Evolutionary conservation across 345 rosid species (phyloP).

Genomic region (Aquilaria sinensis): DNA sequence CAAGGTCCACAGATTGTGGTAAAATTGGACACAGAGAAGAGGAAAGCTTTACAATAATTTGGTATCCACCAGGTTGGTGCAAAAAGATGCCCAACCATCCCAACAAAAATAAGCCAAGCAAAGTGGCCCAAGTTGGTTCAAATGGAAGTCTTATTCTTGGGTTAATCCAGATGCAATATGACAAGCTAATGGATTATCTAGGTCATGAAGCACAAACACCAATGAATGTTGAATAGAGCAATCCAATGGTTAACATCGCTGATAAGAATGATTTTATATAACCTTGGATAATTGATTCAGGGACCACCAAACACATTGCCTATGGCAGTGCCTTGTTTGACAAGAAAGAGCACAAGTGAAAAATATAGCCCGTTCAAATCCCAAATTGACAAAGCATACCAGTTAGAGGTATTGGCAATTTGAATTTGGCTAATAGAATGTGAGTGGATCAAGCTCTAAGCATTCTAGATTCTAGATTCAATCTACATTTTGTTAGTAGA

Average conservation of each 20-base stretch:
- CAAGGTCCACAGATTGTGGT: too few relatives aligned
- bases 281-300: not conserved
- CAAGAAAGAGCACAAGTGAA: not conserved
- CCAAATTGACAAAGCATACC: not conserved
- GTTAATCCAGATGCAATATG: too few relatives aligned
- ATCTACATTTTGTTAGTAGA: not conserved
- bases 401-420: not conserved
- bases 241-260: not conserved
- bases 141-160: too few relatives aligned
- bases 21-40: too few relatives aligned
- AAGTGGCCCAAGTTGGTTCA: too few relatives aligned
- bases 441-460: not conserved
- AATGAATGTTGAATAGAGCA: not conserved
- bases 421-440: not conserved
- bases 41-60: too few relatives aligned
- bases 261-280: not conserved
- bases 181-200: too few relatives aligned
- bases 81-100: too few relatives aligned
- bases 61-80: too few relatives aligned
- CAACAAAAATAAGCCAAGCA: too few relatives aligned
- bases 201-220: not conserved
- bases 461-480: not conserved
- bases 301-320: not conserved
- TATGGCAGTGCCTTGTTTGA: too few relatives aligned
- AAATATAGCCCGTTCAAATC: not conserved